Conservation (phyloP, 257 asterid species). For the Scutellaria minor region DNA sequence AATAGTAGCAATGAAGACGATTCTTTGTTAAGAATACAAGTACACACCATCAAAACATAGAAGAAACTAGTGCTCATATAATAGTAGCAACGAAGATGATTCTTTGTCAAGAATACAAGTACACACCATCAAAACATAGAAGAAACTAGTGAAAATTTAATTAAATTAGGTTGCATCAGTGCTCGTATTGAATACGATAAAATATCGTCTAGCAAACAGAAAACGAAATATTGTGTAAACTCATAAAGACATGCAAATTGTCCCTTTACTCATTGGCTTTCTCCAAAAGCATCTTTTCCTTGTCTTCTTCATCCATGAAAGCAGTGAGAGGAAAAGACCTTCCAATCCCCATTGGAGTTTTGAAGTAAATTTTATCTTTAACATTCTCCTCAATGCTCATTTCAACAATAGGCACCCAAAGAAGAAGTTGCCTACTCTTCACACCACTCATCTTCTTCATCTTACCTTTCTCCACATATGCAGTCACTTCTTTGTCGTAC, state of each 20-base stretch:
- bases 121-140: neutral
- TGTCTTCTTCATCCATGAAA: constrained; percentile 79
- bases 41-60: too few relatives aligned
- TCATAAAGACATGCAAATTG: neutral
- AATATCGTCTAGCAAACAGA: too few relatives aligned
- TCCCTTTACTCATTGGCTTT: constrained; percentile 33
- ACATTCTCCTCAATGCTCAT: constrained; percentile 70
- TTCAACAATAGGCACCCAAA: constrained; percentile 94
- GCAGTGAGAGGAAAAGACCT: constrained; percentile 75
- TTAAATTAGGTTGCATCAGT: too few relatives aligned
- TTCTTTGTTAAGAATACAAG: too few relatives aligned
- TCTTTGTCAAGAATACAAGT: neutral
- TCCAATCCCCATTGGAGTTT: constrained; percentile 89
- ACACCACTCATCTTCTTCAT: constrained; percentile 95
- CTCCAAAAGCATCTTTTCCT: constrained; percentile 42
- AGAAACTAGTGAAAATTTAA: too few relatives aligned
- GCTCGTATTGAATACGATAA: neutral
- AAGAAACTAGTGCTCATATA: too few relatives aligned
- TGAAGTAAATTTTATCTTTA: constrained; percentile 66
- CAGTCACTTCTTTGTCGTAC: constrained; percentile 81
- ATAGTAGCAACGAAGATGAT: neutral
- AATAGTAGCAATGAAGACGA: neutral
- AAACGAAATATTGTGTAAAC: too few relatives aligned
- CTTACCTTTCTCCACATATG: constrained; percentile 76
- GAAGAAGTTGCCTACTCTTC: constrained; percentile 80